Percentiles rank a stretch among this genome's conserved stretches.
Evolutionary conservation across 768 basidiomycete genomes (phyloP).

Genomic region (Boletus speciosus): DNA sequence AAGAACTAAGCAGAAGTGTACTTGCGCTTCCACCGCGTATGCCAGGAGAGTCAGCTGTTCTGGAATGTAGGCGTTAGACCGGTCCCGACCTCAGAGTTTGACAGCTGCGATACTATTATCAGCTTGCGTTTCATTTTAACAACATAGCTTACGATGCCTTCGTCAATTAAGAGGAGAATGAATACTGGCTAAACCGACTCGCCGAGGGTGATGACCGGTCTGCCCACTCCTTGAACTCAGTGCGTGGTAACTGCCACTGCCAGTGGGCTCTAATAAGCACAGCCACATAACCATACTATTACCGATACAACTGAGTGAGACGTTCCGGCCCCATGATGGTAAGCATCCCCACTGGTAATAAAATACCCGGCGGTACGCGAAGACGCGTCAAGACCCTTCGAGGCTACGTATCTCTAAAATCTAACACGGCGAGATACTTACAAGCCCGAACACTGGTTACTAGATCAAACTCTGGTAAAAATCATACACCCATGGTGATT

Average conservation of each 20-base stretch:
- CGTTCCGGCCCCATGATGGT: too few species aligned
- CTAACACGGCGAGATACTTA: too few species aligned
- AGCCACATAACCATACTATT: slow-evolving; percentile 1
- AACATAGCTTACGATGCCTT: neutral
- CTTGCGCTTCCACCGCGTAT: neutral
- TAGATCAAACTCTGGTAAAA: too few species aligned
- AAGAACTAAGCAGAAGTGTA: neutral
- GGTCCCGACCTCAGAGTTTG: slow-evolving; percentile 1
- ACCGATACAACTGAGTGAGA: too few species aligned
- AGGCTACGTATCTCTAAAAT: too few species aligned
- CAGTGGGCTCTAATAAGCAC: neutral
- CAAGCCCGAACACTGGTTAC: too few species aligned
- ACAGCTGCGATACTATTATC: slow-evolving; percentile 9
- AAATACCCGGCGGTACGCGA: too few species aligned
- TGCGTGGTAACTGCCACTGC: neutral
- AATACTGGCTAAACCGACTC: neutral
- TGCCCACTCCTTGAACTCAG: neutral
- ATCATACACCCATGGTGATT: too few species aligned
- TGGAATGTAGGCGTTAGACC: slow-evolving; percentile 6
- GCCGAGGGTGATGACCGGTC: neutral
- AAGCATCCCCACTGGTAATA: too few species aligned
- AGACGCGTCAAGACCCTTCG: too few species aligned
- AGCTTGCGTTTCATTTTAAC: slow-evolving; percentile 1
- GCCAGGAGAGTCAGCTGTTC: neutral
- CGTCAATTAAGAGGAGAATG: neutral